phyloP scores from a whole-genome alignment of 192 early-diverging fungal genomes.

The Coemansia guatemalensis region DNA sequence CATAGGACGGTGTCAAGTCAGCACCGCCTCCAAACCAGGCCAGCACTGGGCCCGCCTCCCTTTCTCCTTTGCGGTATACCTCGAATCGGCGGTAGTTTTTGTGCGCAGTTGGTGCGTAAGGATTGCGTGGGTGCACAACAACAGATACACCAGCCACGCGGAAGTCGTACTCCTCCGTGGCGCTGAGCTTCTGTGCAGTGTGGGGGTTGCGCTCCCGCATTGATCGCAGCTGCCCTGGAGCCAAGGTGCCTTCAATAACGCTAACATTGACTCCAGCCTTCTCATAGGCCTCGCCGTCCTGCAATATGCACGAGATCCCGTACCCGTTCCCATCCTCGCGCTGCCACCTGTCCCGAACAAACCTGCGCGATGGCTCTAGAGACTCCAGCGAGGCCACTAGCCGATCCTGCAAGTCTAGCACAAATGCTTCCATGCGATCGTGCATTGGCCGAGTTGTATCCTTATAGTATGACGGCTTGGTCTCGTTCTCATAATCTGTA shows the following conservation, averaged over 20 bases:
- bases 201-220: slow-evolving; percentile 82
- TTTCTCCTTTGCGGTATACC: slow-evolving; percentile 59
- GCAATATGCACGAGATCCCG: slow-evolving; percentile 88
- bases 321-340: slow-evolving; percentile 85
- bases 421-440: slow-evolving; percentile 76
- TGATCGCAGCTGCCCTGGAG: slow-evolving; percentile 72
- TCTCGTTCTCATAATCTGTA: slow-evolving; percentile 30
- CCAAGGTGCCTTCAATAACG: slow-evolving; percentile 80
- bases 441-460: slow-evolving; percentile 62
- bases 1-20: slow-evolving; percentile 90
- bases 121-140: slow-evolving; percentile 95
- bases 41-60: slow-evolving; percentile 63
- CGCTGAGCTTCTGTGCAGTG: slow-evolving; percentile 56
- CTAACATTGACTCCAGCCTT: slow-evolving; percentile 98
- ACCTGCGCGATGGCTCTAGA: slow-evolving; percentile 63
- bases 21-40: slow-evolving; percentile 98
- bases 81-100: slow-evolving; percentile 99
- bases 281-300: slow-evolving; percentile 90
- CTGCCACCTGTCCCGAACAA: slow-evolving; percentile 79
- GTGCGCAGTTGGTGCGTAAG: slow-evolving; percentile 94
- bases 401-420: slow-evolving; percentile 73
- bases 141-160: slow-evolving; percentile 89
- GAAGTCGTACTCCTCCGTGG: slow-evolving; percentile 66
- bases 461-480: slow-evolving; percentile 32
- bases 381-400: slow-evolving; percentile 64